Evolutionary conservation across 2,329 filamentous ascomycete species (phyloP), one percentile per base, ranked within the genome.

Genomic region (Pseudohalonectria lignicola): DNA sequence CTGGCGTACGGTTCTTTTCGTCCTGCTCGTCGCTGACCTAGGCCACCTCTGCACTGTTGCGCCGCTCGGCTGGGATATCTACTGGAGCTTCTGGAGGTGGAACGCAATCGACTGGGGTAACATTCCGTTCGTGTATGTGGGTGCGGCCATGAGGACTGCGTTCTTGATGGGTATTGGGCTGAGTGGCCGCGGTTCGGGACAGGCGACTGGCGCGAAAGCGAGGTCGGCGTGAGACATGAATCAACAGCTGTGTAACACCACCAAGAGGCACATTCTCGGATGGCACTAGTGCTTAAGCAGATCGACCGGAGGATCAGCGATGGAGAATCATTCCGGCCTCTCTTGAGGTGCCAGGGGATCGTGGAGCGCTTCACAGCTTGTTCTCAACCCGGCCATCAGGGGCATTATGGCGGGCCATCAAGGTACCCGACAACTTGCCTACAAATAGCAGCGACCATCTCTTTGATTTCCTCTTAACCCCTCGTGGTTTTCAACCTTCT

Each of bases 11-110:
- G 65, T 88, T 19, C 62, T 88, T 4, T 60, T 80, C 33, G 77
- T 71, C 28, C 61, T 88, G 41, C 66, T 88, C 23, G 54, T 88
- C 13, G 84, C 81, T n/a, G 84, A 90, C 55, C 54, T 86, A 25
- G 84, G 83, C 4, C 84, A 88, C 56, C 60, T 88, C 39, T 83
- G 78, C 56, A 76, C 76, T 26, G 68, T 87, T 42, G 60, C 64
- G 26, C 62, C 62, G 20, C 62, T 82, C 21, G 83, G 82, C 0
- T 46, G 53, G 11, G 58, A 61, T 8, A 63, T 85, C n/a, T 86
- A 82, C 57, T 83, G 74, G 67, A 64, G 74, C 45, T 63, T 73
- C 20, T 49, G 57, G 45, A 54, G 57, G 9, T 86, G 80, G 81
- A 84, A 82, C 54, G 65, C 67, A 11, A 80, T 82, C 43, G 76